Conservation (phyloP, 495 filamentous ascomycete species). For the Clavariopsis aquatica region DNA sequence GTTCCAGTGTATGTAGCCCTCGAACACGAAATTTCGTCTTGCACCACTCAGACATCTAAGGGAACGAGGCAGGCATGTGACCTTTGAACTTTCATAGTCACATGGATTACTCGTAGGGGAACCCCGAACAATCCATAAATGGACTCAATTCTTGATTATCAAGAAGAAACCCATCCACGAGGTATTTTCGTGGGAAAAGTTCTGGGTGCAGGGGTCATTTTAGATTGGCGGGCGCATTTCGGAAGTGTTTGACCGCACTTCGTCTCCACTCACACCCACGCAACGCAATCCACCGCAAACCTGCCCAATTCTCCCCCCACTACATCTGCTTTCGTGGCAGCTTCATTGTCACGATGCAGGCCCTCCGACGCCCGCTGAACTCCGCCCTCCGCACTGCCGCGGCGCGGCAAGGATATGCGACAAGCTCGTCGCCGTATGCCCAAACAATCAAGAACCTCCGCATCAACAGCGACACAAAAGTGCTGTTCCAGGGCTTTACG, state of each 20-base stretch:
- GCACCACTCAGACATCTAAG: not conserved
- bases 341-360: slow-evolving; percentile 43
- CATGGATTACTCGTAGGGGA: not conserved
- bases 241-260: slow-evolving; percentile 2
- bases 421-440: slow-evolving; percentile 69
- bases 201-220: slow-evolving; percentile 2
- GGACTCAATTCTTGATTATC: not conserved
- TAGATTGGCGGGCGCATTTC: slow-evolving; percentile 14
- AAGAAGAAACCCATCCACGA: slow-evolving; percentile 1
- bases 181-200: slow-evolving; percentile 12
- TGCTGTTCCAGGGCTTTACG: slow-evolving; percentile 97
- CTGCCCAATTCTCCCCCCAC: slow-evolving; percentile 4
- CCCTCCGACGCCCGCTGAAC: slow-evolving; percentile 45
- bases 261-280: slow-evolving; percentile 19
- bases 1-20: no score
- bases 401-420: slow-evolving; percentile 68
- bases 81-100: not conserved
- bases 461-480: slow-evolving; percentile 88
- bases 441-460: slow-evolving; percentile 85
- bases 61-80: not conserved
- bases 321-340: slow-evolving; percentile 31
- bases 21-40: no score
- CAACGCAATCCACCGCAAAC: slow-evolving; percentile 9
- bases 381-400: slow-evolving; percentile 44
- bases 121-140: not conserved